Evolutionary conservation across 768 basidiomycete species (phyloP).

Genomic region (Pleurotus giganteus): DNA sequence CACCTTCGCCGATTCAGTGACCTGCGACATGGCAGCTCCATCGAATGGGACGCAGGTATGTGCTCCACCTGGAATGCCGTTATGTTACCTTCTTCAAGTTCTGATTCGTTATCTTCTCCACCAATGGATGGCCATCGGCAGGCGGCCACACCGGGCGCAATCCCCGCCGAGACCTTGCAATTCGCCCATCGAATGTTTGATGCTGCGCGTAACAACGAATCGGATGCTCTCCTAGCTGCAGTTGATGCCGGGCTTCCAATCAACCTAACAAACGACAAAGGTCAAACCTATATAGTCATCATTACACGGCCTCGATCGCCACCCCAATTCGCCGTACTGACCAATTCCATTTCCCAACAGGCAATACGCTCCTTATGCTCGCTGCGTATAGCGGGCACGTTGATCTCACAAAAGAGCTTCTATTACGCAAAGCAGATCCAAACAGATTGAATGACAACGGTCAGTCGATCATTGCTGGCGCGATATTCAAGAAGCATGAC

Average conservation of each 20-base stretch:
- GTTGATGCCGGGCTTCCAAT: conserved; percentile 67
- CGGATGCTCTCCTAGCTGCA: conserved; percentile 52
- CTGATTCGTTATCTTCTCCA: too few relatives aligned
- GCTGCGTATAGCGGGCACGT: conserved; percentile 71
- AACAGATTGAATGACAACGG: conserved; percentile 69
- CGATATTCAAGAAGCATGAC: conserved; percentile 71
- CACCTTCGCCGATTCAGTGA: too few relatives aligned
- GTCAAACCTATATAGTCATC: too few relatives aligned
- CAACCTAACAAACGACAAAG: conserved; percentile 73
- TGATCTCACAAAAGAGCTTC: conserved; percentile 48
- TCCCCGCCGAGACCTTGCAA: conserved; percentile 42
- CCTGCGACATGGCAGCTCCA: too few relatives aligned
- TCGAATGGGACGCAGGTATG: too few relatives aligned
- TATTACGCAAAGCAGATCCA: conserved; percentile 59
- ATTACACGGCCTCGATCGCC: not conserved
- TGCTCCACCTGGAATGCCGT: too few relatives aligned
- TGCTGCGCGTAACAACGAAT: conserved; percentile 62
- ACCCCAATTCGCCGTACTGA: not conserved
- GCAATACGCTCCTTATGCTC: conserved; percentile 80
- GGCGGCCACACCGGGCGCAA: not conserved
- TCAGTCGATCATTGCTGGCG: conserved; percentile 75
- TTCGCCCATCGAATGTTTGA: conserved; percentile 75
- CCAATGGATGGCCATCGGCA: too few relatives aligned
- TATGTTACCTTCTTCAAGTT: too few relatives aligned
- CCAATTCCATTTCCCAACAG: conserved; percentile 29